Base-by-base conservation (phyloP, 1,284 basidiomycete species). In the Entoloma clypeatum region DNA sequence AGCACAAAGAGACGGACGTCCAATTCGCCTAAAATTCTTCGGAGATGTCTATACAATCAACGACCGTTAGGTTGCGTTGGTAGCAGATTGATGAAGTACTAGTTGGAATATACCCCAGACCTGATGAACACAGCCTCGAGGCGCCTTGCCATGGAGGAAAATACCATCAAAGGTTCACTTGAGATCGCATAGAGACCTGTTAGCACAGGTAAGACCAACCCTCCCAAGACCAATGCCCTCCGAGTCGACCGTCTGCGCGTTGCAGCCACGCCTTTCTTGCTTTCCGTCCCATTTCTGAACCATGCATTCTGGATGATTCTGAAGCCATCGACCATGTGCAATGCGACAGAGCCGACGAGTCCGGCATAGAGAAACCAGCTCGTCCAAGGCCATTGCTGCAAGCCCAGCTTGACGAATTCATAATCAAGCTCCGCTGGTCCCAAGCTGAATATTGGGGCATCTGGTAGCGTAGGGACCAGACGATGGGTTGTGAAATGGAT, bases 351-450 rank as follows among this genome's bases (percentile, higher is more conserved):
- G 4, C 58, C 59, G 1, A 80, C 68, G 9, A 90, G 71, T 0
- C 71, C 75, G 2, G 63, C 53, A 50, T 89, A 88, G 37, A 84
- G 57, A 2, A 76, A 40, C 72, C 73, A 77, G 45, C 71, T 81
- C 8, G 74, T 64, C 57, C 64, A 60, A 0, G 85, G 85, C 72
- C 79, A 87, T 13, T 48, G 61, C 5, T 69, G 63, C 31, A 88
- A 57, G 0, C 74, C 81, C 4, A 71, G 67, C 58, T 88, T 85
- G 40, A 87, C 81, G 56, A 79, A 86, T 46, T 86, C 81, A 54
- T 73, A 86, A 60, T 87, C 81, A 27, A 88, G 69, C 51, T 89
- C 83, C 0, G 76, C 63, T 0, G 85, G 83, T 18, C 81, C 76
- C n/a, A 87, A 65, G 5, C 70, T 59, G 33, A 66, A 59, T 44